Evolutionary conservation across 768 basidiomycete species (phyloP), one percentile per base, ranked within the genome.

Genomic region (Calocybe gangraenosa): DNA sequence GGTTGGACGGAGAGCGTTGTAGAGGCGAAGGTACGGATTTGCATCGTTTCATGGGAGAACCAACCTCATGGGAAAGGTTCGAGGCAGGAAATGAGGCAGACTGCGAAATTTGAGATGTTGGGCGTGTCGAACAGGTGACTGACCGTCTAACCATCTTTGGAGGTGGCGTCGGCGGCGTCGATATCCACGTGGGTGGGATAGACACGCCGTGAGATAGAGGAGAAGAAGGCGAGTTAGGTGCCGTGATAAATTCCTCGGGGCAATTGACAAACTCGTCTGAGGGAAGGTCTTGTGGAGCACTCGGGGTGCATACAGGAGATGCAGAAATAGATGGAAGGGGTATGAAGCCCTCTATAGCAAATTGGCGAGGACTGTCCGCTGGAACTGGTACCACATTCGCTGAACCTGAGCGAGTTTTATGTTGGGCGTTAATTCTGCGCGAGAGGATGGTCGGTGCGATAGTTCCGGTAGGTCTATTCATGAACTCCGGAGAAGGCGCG

Each of bases 101-200:
- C 37, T 68, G 63, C 7, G 71, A 54, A 35, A 74, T 35, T 21
- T 63, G 51, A 11, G 66, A 58, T 30, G 58, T 52, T 42, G 63
- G 61, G 33, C 61, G 62, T 46, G 61, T 61, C 45, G 62, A 54
- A 44, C 60, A 60, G 40, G 65, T 63, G 40, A 65, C 60, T 2
- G 66, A 66, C 42, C 66, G 65, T 40, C 68, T 71, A 47, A 67
- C 47, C 48, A 61, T 55, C 53, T 66, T 69, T 41, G 69, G 63
- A 17, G 77, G 77, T 30, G 80, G 78, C 9, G 79, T 80, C 20
- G 79, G 78, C 20, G 78, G 79, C 8, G 74, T 78, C 11, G 79
- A 73, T 34, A 72, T 76, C 79, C 79, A 79, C 39, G 71, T 77
- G 35, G 78, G 78, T 2, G 74, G 62, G 28, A 63, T 52, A 32